phyloP scores from a whole-genome alignment of 805 yeast genomes.

The Zygosaccharomyces bisporus region DNA sequence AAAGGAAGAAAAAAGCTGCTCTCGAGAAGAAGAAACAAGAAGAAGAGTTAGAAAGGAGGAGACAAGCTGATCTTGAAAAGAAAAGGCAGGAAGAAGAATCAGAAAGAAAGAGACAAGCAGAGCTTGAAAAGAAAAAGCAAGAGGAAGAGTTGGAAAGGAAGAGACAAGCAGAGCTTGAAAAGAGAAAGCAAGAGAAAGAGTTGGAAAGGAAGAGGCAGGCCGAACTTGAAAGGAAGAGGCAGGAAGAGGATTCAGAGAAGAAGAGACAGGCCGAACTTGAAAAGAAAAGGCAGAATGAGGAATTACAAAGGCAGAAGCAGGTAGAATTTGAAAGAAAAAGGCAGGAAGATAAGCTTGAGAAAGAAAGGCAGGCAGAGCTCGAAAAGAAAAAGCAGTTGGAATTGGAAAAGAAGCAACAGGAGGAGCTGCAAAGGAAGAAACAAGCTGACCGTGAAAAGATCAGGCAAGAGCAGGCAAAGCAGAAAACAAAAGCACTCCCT shows the following conservation, averaged over 20 bases:
- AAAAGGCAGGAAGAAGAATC: background rate
- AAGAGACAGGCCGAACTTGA: conserved; percentile 5
- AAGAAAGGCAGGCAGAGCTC: conserved; percentile 13
- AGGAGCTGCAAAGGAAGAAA: conserved; percentile 12
- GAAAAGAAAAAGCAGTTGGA: conserved; percentile 12
- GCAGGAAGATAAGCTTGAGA: conserved; percentile 1
- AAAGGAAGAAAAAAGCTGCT: background rate
- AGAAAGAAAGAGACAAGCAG: conserved; percentile 1
- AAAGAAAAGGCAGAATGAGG: background rate
- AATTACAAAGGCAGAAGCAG: background rate
- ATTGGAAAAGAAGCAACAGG: conserved; percentile 15
- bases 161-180: conserved; percentile 6
- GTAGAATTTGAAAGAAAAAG: background rate
- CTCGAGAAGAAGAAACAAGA: background rate
- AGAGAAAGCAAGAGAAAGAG: conserved; percentile 10
- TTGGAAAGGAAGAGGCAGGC: conserved; percentile 11
- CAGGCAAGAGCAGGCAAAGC: conserved; percentile 4
- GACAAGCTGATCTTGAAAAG: background rate
- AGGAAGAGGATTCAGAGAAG: conserved; percentile 15
- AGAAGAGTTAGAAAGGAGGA: conserved; percentile 2
- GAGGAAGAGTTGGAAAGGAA: conserved; percentile 11
- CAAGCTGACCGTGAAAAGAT: background rate
- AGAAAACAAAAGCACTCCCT: conserved; percentile 4
- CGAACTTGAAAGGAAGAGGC: conserved; percentile 13
- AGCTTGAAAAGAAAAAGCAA: conserved; percentile 13